A percentile compares a stretch with the other conserved stretches of the same genome.
Conservation (phyloP, 495 filamentous ascomycete species). For the Trichoderma orchidacearum region DNA sequence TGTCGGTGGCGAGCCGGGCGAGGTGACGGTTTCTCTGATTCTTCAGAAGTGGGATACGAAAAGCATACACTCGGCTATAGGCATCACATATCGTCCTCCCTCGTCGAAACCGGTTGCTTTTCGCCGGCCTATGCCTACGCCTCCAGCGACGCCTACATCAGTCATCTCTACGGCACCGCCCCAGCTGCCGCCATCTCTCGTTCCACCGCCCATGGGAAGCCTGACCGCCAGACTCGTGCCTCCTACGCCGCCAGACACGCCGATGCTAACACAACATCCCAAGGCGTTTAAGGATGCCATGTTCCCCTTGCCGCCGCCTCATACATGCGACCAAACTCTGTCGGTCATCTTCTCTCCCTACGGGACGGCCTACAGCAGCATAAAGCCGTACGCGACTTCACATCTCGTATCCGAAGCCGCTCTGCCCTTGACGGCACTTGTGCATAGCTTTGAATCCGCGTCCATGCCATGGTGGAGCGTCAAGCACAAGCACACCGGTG, state of each 20-base stretch:
- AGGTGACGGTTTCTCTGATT: conserved; percentile 52
- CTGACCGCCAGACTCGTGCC: conserved; percentile 26
- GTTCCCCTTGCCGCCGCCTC: background rate
- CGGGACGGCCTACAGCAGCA: conserved; percentile 32
- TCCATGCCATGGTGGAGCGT: conserved; percentile 44
- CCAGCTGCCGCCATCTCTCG: conserved; percentile 1
- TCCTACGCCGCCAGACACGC: conserved; percentile 18
- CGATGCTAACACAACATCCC: conserved; percentile 2
- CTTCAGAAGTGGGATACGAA: conserved; percentile 45
- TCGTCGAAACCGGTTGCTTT: background rate
- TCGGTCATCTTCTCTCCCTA: conserved; percentile 50
- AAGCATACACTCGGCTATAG: conserved; percentile 50
- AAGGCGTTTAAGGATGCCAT: background rate
- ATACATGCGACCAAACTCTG: conserved; percentile 18
- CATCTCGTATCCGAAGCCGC: conserved; percentile 44
- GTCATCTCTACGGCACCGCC: conserved; percentile 3
- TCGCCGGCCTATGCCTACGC: conserved; percentile 8
- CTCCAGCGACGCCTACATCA: conserved; percentile 17
- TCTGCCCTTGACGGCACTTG: conserved; percentile 45
- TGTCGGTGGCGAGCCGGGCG: conserved; percentile 35
- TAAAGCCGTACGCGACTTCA: conserved; percentile 37
- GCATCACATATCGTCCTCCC: conserved; percentile 55
- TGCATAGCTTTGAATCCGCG: conserved; percentile 49
- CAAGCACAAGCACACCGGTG: too few relatives aligned
- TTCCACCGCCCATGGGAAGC: conserved; percentile 27